Percentiles rank a stretch among this genome's conserved stretches.
Evolutionary conservation across 192 early-diverging fungal species (phyloP).

Genomic region (Lobosporangium transversale): DNA sequence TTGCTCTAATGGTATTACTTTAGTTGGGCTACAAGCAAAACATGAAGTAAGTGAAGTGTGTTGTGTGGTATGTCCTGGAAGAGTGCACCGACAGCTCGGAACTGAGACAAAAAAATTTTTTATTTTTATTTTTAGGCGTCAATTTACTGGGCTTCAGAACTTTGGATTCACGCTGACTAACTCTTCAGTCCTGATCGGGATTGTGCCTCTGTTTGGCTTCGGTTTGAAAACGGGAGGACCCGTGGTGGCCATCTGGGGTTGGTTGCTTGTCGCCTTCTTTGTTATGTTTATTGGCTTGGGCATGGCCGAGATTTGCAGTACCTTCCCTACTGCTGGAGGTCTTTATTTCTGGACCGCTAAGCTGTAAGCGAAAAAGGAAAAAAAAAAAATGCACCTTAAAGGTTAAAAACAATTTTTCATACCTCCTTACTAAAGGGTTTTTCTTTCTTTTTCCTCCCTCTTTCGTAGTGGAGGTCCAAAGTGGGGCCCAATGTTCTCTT

Average conservation of each 20-base stretch:
- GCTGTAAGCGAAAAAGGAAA: slow-evolving; percentile 17
- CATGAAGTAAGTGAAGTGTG: slow-evolving; percentile 51
- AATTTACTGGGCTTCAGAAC: slow-evolving; percentile 48
- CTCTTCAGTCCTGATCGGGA: slow-evolving; percentile 42
- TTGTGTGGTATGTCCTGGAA: too few relatives aligned
- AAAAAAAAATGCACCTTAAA: too few relatives aligned
- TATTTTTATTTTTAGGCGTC: slow-evolving; percentile 24
- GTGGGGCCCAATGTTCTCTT: slow-evolving; percentile 55
- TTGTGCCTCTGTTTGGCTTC: slow-evolving; percentile 53
- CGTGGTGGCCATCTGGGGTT: slow-evolving; percentile 61
- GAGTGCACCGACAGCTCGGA: too few relatives aligned
- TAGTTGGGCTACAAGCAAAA: slow-evolving; percentile 51
- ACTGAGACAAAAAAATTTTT: too few relatives aligned
- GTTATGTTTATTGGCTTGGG: slow-evolving; percentile 57
- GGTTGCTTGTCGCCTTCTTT: slow-evolving; percentile 59
- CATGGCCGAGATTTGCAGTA: slow-evolving; percentile 64
- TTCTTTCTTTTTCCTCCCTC: not conserved
- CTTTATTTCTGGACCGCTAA: slow-evolving; percentile 53
- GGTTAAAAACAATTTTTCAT: not conserved
- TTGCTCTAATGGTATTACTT: too few relatives aligned
- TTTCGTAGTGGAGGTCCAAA: slow-evolving; percentile 43
- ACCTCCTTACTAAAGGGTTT: not conserved
- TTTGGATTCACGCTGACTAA: slow-evolving; percentile 50
- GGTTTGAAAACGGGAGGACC: slow-evolving; percentile 58
- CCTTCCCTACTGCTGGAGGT: slow-evolving; percentile 60